phyloP scores from a whole-genome alignment of 176 grass and related monocot species.

The Oryza australiensis region DNA sequence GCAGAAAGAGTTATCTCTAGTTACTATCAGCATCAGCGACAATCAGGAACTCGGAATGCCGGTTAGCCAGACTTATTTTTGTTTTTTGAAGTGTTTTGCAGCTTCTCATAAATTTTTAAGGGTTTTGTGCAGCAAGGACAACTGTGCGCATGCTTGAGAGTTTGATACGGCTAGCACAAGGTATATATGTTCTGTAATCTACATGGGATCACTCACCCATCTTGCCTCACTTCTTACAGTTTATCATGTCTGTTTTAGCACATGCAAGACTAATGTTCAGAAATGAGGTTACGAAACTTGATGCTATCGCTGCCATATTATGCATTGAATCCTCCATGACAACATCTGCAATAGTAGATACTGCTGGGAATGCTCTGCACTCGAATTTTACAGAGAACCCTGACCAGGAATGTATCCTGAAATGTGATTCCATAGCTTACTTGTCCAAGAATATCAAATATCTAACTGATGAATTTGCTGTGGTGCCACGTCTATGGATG shows the following conservation, averaged over 20 bases:
- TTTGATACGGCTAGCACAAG: slow-evolving; percentile 96
- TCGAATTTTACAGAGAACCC: slow-evolving; percentile 80
- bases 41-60: slow-evolving; percentile 80
- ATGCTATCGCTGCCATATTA: slow-evolving; percentile 85
- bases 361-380: slow-evolving; percentile 63
- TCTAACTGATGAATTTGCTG: slow-evolving; percentile 4
- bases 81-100: slow-evolving; percentile 8
- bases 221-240: slow-evolving; percentile 11
- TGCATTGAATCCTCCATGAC: slow-evolving; percentile 97
- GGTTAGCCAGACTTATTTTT: slow-evolving; percentile 37
- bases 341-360: slow-evolving; percentile 74
- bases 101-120: slow-evolving; percentile 7
- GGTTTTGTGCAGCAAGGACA: slow-evolving; percentile 71
- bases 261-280: slow-evolving; percentile 96
- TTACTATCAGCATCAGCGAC: slow-evolving; percentile 89
- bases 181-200: slow-evolving; percentile 36
- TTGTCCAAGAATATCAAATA: slow-evolving; percentile 11
- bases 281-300: slow-evolving; percentile 67
- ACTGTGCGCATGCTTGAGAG: slow-evolving; percentile 98
- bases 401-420: slow-evolving; percentile 93
- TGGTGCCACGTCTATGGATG: not conserved
- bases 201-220: not conserved
- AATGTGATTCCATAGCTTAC: not conserved
- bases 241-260: slow-evolving; percentile 47
- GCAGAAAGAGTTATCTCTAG: slow-evolving; percentile 78